Conservation (phyloP, 805 yeast genomes). For the Wickerhamiella qilinensis region DNA sequence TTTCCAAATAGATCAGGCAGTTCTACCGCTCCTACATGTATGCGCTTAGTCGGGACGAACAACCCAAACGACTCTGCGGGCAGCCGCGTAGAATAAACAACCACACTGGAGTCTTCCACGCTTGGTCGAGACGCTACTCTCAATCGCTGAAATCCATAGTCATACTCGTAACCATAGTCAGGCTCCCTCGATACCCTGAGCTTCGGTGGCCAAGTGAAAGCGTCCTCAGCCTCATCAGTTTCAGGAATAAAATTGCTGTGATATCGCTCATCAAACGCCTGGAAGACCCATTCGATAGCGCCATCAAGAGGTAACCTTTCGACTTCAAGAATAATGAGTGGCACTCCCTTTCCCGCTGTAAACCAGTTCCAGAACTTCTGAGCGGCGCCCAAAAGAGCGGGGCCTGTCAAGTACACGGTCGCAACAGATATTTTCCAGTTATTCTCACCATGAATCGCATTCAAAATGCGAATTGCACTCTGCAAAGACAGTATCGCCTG, state of each 20-base stretch:
- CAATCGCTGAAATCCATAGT: neutral
- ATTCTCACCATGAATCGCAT: constrained; percentile 30
- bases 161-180: neutral
- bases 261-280: constrained; percentile 11
- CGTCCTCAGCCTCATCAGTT: constrained; percentile 12
- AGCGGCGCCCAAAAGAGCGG: constrained; percentile 1
- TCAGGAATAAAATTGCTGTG: constrained; percentile 11
- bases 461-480: constrained; percentile 50
- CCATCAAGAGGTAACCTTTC: constrained; percentile 18
- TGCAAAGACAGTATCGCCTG: constrained; percentile 50
- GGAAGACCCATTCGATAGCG: constrained; percentile 16
- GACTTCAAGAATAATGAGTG: constrained; percentile 13
- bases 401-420: constrained; percentile 38
- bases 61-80: neutral
- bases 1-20: too few species aligned
- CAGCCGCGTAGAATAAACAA: neutral
- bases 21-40: neutral
- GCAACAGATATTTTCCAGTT: constrained; percentile 27
- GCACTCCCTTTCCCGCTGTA: constrained; percentile 5
- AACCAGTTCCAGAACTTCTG: constrained; percentile 6
- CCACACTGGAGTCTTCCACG: neutral
- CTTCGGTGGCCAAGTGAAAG: neutral
- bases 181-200: neutral
- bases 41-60: neutral
- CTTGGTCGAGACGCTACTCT: neutral